Base-by-base conservation (phyloP, 108 stramenopile species). In the Bacterosira constricta region DNA sequence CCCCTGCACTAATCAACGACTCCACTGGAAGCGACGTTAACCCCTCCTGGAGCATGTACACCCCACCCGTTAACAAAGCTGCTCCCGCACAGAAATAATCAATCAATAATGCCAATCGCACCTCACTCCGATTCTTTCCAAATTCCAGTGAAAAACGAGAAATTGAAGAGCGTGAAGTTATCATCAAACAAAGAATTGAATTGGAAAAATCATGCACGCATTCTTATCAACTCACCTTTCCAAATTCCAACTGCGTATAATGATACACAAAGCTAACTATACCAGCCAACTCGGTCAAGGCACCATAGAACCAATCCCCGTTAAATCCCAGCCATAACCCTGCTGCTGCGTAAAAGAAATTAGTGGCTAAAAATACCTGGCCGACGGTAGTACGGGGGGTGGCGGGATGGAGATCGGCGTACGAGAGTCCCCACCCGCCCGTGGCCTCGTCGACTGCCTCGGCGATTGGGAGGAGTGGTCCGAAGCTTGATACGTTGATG, bases 231-330 rank as follows among this genome's bases (percentile, higher is more conserved):
- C 71, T 66, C 90, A 64, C 32, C 56, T 77, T 73, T 11, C 79
- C 81, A 36, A 79, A 75, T 66, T 91, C 69, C 32, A 94, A 63
- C 63, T 94, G 93, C 0, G 80, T 58, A 46, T 89, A 94, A 60
- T 94, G 93, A 73, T 94, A 94, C 31, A 50, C 36, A 60, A 90
- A 91, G 75, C 85, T 86, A 9, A 86, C 90, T 44, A 90, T 63
- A 15, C 86, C 80, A 3, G 83, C 85, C 56, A 90, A 17, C 47
- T 94, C 93, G 1, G 86, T 89, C 45, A 90, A 55, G 0, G 42
- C 37, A 12, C 89, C 92, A 12, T 85, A 78, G 13, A 88, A 79
- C 68, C 79, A 63, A 44, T 90, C 86, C 1, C 92, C 92, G 46
- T 81, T 72, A 10, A 72, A 39, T 6, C 61, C 56, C 13, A 91